Evolutionary conservation across 2,329 filamentous ascomycete species (phyloP), one percentile per base, ranked within the genome.

Genomic region (Aspergillus floridensis): DNA sequence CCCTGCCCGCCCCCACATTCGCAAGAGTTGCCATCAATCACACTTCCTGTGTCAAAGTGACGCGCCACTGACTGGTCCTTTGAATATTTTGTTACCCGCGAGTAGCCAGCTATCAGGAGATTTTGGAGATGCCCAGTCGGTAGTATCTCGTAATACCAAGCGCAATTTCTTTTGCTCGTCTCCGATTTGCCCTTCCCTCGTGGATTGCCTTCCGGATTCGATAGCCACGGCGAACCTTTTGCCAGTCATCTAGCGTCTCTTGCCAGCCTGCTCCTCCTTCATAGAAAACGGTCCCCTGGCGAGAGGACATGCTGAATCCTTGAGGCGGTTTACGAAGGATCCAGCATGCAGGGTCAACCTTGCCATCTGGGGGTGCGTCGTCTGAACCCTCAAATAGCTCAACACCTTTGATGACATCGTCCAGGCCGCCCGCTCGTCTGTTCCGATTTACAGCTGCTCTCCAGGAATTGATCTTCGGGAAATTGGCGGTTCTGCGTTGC

Each of bases 301-400:
- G 71, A 8, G 65, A 70, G 5, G 75, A 74, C 59, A 74, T 66
- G 11, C 64, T 66, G 58, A 73, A 69, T 0, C 76, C 76, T 56
- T 78, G 75, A 2, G 74, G 76, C 4, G 76, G 76, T 51, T 68
- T 75, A 47, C 70, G 74, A 41, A 79, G 67, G 31, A 76, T 71
- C 76, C 76, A 79, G 53, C 71, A 70, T 5, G 71, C 73, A 11
- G 76, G 71, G 21, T 79, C 76, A n/a, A 78, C 69, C 32, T 70
- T 66, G 7, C 72, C 72, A 60, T 77, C 75, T 1, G 73, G 73
- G 0, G 73, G 68, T 52, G 77, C 73, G 32, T 77, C 76, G 2
- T 62, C 69, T 5, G 76, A 77, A 21, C 68, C 68, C 29, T 76
- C 72, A 32, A 70, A 74, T 22, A 76, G 52, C 11, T 74, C 68